Percentiles rank a stretch among this genome's conserved stretches.
These are phyloP conservation scores for Tricharina praecox DNA, from an alignment of 495 filamentous ascomycete genomes.

Conservation along the genomic window DNA sequence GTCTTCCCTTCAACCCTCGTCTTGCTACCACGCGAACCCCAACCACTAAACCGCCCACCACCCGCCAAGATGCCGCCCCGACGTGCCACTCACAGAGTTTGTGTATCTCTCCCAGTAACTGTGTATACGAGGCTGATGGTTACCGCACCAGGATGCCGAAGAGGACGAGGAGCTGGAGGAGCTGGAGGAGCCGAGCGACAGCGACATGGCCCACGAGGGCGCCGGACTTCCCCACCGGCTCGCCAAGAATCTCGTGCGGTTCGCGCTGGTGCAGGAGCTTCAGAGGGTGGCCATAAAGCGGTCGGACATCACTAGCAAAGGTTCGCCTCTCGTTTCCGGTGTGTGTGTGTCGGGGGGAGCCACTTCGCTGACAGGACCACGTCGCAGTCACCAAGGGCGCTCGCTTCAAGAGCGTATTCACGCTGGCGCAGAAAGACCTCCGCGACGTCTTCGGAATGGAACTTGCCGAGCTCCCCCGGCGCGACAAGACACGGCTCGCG, in stretches of 20 bases:
- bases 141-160: not conserved
- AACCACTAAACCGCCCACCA: too few species aligned
- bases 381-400: slow-evolving; percentile 37
- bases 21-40: too few species aligned
- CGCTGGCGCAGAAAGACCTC: slow-evolving; percentile 47
- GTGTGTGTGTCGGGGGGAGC: not conserved
- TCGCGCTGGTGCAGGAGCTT: slow-evolving; percentile 77
- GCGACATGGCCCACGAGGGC: too few species aligned
- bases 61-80: too few species aligned
- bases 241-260: slow-evolving; percentile 79
- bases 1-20: too few species aligned
- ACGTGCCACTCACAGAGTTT: too few species aligned
- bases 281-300: slow-evolving; percentile 60
- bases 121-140: too few species aligned
- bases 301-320: slow-evolving; percentile 59
- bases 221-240: too few species aligned
- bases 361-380: not conserved
- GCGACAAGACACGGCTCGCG: slow-evolving; percentile 59
- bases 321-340: slow-evolving; percentile 26
- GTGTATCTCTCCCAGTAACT: too few species aligned
- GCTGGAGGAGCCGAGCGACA: not conserved
- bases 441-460: slow-evolving; percentile 64
- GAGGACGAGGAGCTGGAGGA: not conserved
- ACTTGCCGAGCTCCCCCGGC: slow-evolving; percentile 59
- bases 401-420: slow-evolving; percentile 54